Base-by-base conservation (phyloP, 495 filamentous ascomycete genomes). In the Jackrogersella minutella region DNA sequence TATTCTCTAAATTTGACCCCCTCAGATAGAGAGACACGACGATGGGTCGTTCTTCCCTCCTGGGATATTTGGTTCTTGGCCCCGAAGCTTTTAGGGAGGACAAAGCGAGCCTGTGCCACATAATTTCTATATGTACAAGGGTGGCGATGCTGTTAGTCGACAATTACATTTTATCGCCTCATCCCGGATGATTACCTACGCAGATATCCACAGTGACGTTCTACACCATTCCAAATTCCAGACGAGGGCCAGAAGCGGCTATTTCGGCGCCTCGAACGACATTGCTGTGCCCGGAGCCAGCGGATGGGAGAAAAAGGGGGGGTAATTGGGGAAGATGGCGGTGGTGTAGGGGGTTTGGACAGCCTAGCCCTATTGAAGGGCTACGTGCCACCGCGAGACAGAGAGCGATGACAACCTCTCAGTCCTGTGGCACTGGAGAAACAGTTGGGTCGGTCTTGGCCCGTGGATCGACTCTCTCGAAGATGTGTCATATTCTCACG, bases 51-150 rank as follows among this genome's bases (percentile, higher is more conserved):
- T 17, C n/a, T 26, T 46, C 1, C 19, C 11, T 56, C 13, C 34
- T 13, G 33, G 26, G 46, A 24, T 21, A 24, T 13, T 33, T 21
- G 11, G 17, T 36, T 13, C 53, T 33, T 40, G 40, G 46, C 49
- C 41, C 39, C 17, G 40, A 50, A n/a, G n/a, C 17, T 26, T 13
- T 37, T 54, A 3, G 30, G 37, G 14, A 51, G 50, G 41, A 61
- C 51, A 52, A 57, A 57, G 57, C 64, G 55, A 24, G 30, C 49
- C 49, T 31, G 14, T 33, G 46, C 28, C 46, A 26, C 58, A 37
- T 10, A 19, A 17, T 1, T 22, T 5, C 31, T 31, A 49, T 54
- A 5, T 26, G 28, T 16, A 41, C 19, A 33, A 50, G 33, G 41
- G 31, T 28, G 9, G 10, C 2, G 19, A 7, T 28, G 36, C 2